A percentile compares a stretch with the other conserved stretches of the same genome.
phyloP scores from a whole-genome alignment of 148 eudicot genomes.

The Fagopyrum homotropicum region DNA sequence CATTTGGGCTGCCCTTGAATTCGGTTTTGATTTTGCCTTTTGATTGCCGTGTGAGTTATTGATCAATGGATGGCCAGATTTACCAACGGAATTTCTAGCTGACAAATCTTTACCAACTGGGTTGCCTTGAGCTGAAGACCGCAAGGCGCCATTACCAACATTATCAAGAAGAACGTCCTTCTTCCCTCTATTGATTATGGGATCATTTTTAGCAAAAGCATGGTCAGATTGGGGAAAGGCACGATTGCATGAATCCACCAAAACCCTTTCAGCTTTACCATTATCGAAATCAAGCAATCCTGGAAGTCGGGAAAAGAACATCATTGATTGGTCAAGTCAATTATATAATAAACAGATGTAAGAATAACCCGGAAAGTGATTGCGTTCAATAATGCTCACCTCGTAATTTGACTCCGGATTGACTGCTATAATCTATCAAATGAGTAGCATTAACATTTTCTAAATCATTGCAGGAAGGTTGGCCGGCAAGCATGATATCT shows the following conservation, averaged over 20 bases:
- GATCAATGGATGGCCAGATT: constrained; percentile 44
- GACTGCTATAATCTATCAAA: constrained; percentile 17
- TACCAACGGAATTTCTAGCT: constrained; percentile 33
- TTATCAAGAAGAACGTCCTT: constrained; percentile 79
- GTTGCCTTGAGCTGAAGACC: constrained; percentile 32
- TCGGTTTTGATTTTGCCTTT: constrained; percentile 75
- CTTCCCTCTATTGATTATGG: constrained; percentile 55
- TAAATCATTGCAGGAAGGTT: constrained; percentile 18
- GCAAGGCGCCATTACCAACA: constrained; percentile 41
- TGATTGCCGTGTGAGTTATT: constrained; percentile 56
- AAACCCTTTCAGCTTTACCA: constrained; percentile 5
- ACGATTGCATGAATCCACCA: constrained; percentile 21
- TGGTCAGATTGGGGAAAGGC: constrained; percentile 45
- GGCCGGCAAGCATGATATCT: constrained; percentile 47
- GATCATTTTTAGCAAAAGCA: constrained; percentile 64
- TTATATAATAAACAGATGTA: no score
- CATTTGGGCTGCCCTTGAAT: constrained; percentile 59
- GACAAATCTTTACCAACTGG: constrained; percentile 68
- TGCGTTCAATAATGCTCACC: constrained; percentile 20
- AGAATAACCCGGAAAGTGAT: no score
- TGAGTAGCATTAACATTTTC: constrained; percentile 18
- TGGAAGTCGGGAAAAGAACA: neutral
- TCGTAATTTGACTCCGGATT: constrained; percentile 24
- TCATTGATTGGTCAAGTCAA: neutral
- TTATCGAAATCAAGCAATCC: neutral